phyloP scores from a whole-genome alignment of 108 stramenopile genomes.

The Discostella stelligeroides region DNA sequence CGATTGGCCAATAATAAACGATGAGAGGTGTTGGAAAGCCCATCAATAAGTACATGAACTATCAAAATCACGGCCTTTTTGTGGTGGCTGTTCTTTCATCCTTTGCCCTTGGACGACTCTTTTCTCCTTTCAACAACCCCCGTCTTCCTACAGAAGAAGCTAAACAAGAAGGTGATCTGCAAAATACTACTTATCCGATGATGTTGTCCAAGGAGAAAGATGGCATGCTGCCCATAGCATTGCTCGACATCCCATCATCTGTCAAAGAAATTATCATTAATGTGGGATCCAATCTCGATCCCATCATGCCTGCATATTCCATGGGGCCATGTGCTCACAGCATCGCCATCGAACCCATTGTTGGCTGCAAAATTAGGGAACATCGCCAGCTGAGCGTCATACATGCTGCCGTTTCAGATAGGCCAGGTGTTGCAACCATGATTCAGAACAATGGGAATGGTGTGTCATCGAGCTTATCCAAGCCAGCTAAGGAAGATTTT shows the following conservation, averaged over 20 bases:
- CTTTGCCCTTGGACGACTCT: too few species aligned
- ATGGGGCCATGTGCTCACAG: slow-evolving; percentile 17
- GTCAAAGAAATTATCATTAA: slow-evolving; percentile 13
- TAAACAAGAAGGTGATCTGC: too few species aligned
- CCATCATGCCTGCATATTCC: slow-evolving; percentile 13
- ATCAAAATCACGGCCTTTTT: too few species aligned
- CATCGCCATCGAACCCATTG: slow-evolving; percentile 25
- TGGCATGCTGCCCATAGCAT: too few species aligned
- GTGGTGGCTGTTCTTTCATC: too few species aligned
- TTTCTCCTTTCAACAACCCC: too few species aligned
- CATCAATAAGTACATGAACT: too few species aligned
- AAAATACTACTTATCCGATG: too few species aligned
- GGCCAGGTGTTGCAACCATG: slow-evolving; percentile 1
- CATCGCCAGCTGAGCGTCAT: slow-evolving; percentile 23
- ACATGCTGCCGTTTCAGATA: slow-evolving; percentile 7
- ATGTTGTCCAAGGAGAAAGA: too few species aligned
- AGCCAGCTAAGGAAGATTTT: background rate
- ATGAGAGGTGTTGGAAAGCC: too few species aligned
- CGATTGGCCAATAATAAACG: too few species aligned
- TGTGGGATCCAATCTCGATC: slow-evolving; percentile 24
- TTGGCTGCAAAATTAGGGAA: background rate
- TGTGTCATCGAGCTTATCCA: slow-evolving; percentile 4
- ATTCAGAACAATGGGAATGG: background rate
- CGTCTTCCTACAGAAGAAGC: too few species aligned
- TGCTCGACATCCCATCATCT: slow-evolving; percentile 7